Evolutionary conservation across 2,329 filamentous ascomycete genomes (phyloP), one percentile per base, ranked within the genome.

Genomic region (Xylariaceae sp.): DNA sequence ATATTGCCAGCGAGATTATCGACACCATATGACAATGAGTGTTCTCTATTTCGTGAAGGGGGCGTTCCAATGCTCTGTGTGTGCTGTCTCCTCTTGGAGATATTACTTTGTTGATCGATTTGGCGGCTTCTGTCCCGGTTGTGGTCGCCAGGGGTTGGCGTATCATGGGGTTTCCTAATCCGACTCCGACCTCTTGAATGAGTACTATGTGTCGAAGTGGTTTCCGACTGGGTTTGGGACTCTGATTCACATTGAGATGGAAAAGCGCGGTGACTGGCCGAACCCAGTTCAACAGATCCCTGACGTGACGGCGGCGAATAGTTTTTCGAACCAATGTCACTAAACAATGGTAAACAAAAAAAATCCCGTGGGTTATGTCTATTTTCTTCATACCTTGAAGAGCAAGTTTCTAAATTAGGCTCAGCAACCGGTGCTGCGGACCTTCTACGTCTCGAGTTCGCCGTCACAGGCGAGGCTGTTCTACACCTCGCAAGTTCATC

Each of bases 401-500:
- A 42, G 4, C 9, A 37, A 1, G 9, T 30, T 37, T 42, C 15
- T 15, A 8, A 30, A 9, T 8, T 10, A 15, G 9, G 3, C 17
- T 35, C 3, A 44, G 18, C 4, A 30, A 3, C 39, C 3, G 54
- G n/a, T 13, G 51, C 53, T 6, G 37, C 53, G 23, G 63, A 64
- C 45, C 63, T 60, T 58, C 58, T 64, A 5, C 63, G 55, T 52
- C 56, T 59, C 34, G 63, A 64, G 44, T 65, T 65, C 23, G 63
- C 62, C 23, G 53, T 55, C 8, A 58, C 54, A n/a, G 54, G 48
- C 6, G 61, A 59, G 13, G 17, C 50, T 10, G 42, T 48, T 60
- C 52, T 55, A 11, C 39, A 37, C 52, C 56, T 44, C n/a, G 50
- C 4, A n/a, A 11, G 2, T 42, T 4, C 8, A 30, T 39, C 52